These are phyloP conservation scores for Paramecium octaurelia DNA, from an alignment of 73 alveolate species.

Conservation along the genomic window DNA sequence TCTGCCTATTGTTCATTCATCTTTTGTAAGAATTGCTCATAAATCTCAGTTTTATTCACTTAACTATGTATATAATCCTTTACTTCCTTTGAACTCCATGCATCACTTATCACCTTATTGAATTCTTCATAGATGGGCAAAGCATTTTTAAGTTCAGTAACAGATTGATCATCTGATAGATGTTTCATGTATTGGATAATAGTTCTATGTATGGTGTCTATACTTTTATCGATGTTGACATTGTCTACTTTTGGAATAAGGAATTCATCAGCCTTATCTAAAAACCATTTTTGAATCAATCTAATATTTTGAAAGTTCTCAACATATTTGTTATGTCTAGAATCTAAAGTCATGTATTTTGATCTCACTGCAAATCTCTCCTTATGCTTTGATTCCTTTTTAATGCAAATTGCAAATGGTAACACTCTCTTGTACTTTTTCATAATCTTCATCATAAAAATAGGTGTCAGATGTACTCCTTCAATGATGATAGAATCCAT, in stretches of 20 bases:
- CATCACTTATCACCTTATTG: constrained; percentile 44
- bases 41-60: constrained; percentile 40
- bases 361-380: constrained; percentile 88
- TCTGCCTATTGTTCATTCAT: constrained; percentile 30
- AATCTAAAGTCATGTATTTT: constrained; percentile 85
- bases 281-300: constrained; percentile 73
- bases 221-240: constrained; percentile 78
- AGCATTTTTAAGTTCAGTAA: constrained; percentile 47
- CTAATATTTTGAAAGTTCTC: constrained; percentile 74
- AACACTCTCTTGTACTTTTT: constrained; percentile 72
- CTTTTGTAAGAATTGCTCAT: constrained; percentile 34
- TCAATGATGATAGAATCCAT: constrained; percentile 79
- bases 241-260: constrained; percentile 83
- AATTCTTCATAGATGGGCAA: constrained; percentile 30
- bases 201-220: constrained; percentile 78
- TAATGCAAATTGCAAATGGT: constrained; percentile 79
- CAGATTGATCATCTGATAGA: constrained; percentile 14
- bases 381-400: constrained; percentile 78
- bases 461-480: constrained; percentile 83
- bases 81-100: constrained; percentile 32
- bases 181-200: constrained; percentile 72
- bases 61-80: constrained; percentile 34
- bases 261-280: constrained; percentile 78
- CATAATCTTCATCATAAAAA: constrained; percentile 72
- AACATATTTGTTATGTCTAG: constrained; percentile 76